Percentiles rank a stretch among this genome's conserved stretches.
phyloP scores from a whole-genome alignment of 2,329 filamentous ascomycete species.

The Fusarium hostae region DNA sequence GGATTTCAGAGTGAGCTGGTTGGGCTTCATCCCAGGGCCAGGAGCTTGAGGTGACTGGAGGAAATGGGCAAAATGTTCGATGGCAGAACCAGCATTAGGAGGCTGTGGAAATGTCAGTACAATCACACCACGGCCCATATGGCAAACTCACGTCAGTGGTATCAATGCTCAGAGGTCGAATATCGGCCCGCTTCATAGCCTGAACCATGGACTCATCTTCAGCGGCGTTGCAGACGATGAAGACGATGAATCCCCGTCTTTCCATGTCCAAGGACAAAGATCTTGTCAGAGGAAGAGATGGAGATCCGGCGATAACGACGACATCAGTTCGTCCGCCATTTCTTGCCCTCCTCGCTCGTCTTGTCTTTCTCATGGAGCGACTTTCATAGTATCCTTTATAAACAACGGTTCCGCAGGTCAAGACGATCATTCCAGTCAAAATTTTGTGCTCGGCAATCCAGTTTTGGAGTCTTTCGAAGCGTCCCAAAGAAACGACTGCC shows the following conservation, averaged over 20 bases:
- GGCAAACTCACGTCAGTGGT: constrained; percentile 74
- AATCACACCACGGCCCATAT: not conserved
- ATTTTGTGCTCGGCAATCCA: constrained; percentile 82
- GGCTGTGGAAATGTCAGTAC: constrained; percentile 60
- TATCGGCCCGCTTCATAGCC: constrained; percentile 80
- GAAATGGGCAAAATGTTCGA: constrained; percentile 76
- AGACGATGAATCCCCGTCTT: constrained; percentile 91
- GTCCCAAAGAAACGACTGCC: constrained; percentile 49
- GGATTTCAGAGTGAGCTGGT: constrained; percentile 80
- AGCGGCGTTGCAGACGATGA: constrained; percentile 83
- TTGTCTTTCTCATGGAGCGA: constrained; percentile 71
- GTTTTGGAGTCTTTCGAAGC: constrained; percentile 67
- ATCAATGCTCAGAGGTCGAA: constrained; percentile 84
- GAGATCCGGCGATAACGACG: constrained; percentile 86
- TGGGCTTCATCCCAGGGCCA: constrained; percentile 78
- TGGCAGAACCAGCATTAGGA: constrained; percentile 72
- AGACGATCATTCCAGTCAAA: constrained; percentile 75
- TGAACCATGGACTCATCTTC: constrained; percentile 87
- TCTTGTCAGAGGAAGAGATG: constrained; percentile 83
- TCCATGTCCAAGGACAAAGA: constrained; percentile 89
- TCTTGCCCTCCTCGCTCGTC: constrained; percentile 80
- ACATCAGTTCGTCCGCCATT: constrained; percentile 92
- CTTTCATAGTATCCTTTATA: constrained; percentile 63
- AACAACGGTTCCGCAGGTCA: constrained; percentile 74
- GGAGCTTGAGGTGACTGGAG: constrained; percentile 81